phyloP scores from a whole-genome alignment of 306 rosid species.

The Vigna mungo region DNA sequence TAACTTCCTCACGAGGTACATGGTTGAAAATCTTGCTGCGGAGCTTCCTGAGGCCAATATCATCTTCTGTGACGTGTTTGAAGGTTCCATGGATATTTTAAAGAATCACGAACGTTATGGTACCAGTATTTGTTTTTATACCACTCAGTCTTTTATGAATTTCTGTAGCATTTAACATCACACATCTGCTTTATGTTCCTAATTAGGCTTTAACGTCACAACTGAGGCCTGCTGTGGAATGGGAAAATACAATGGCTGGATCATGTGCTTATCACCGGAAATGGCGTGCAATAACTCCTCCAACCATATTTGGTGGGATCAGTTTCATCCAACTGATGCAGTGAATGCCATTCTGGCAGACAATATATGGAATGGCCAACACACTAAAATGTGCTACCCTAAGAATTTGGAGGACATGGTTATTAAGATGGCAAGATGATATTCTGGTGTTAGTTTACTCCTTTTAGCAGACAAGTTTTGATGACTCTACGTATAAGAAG shows the following conservation, averaged over 20 bases:
- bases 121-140: conserved; percentile 36
- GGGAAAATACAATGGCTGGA: conserved; percentile 85
- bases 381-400: conserved; percentile 78
- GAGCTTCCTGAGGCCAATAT: conserved; percentile 67
- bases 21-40: conserved; percentile 57
- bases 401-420: conserved; percentile 78
- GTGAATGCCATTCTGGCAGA: conserved; percentile 87
- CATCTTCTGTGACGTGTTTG: conserved; percentile 77
- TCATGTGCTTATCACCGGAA: conserved; percentile 74
- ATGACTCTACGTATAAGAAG: conserved; percentile 12
- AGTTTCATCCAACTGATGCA: conserved; percentile 90
- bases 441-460: conserved; percentile 20
- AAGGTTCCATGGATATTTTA: conserved; percentile 81
- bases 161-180: conserved; percentile 23
- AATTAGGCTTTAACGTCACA: conserved; percentile 76
- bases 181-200: conserved; percentile 39
- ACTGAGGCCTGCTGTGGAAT: conserved; percentile 87
- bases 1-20: conserved; percentile 80
- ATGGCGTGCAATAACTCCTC: conserved; percentile 90
- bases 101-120: conserved; percentile 72
- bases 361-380: conserved; percentile 79
- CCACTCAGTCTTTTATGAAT: conserved; percentile 1
- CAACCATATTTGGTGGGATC: conserved; percentile 91
- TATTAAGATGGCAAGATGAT: conserved; percentile 41
- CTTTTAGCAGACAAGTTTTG: neutral